A percentile compares a stretch with the other conserved stretches of the same genome.
These are phyloP conservation scores for Sanghuangporus weigelae DNA, from an alignment of 1,284 basidiomycete species.

Conservation along the genomic window DNA sequence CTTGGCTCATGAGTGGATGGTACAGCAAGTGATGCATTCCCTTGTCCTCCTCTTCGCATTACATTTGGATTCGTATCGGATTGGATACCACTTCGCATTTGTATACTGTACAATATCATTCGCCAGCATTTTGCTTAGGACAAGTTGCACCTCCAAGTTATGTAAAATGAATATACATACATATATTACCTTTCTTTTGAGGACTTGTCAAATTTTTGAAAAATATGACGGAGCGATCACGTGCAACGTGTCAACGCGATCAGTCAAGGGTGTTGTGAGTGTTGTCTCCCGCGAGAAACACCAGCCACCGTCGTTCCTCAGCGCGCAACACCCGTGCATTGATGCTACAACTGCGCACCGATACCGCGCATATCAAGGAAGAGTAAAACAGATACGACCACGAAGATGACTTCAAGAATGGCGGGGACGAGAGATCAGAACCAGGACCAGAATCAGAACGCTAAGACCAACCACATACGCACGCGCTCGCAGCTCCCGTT, in stretches of 20 bases:
- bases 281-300: background rate
- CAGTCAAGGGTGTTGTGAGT: background rate
- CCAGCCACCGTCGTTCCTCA: background rate
- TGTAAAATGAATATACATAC: background rate
- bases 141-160: background rate
- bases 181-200: background rate
- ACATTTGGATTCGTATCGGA: background rate
- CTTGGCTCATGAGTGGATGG: conserved; percentile 19
- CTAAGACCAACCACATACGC: background rate
- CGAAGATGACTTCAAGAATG: background rate
- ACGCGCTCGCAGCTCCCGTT: conserved; percentile 15
- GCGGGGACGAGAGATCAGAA: background rate
- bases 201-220: background rate
- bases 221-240: background rate
- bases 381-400: background rate
- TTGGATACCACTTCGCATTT: background rate
- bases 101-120: background rate
- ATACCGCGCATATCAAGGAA: background rate
- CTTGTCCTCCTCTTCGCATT: background rate
- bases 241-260: background rate
- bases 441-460: background rate
- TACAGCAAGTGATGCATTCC: conserved; percentile 10
- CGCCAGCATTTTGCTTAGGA: background rate
- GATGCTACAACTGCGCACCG: background rate
- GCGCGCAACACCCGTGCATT: background rate